Base-by-base conservation (phyloP, 2,329 filamentous ascomycete species). In the Penicillium crustosum region DNA sequence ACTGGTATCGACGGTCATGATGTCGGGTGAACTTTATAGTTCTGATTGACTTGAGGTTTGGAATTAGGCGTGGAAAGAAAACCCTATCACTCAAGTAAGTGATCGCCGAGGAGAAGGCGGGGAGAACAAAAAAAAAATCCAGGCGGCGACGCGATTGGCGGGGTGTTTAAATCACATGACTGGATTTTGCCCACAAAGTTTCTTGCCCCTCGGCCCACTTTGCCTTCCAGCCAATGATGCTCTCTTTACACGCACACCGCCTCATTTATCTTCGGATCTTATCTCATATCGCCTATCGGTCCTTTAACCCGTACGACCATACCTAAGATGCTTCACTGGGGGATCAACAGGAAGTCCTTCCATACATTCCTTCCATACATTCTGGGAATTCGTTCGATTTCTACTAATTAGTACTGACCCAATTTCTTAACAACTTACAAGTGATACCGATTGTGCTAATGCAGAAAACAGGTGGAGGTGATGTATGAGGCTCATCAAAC, bases 1-100 rank as follows among this genome's bases (percentile, higher is more conserved):
- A 42, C 44, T 61, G 4, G 47, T 41, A 21, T 61, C 61, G 41
- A 53, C 23, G 3, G 55, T 49, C 59, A 67, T 68, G 38, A n/a
- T 60, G 48, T 3, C 25, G 36, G 19, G 23, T 44, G 12, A 19
- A 15, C 1, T 29, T 6, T 4, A 6, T 31, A 13, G n/a, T 31
- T 19, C 19, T 31, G 15, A 13, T 17, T 23, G 33, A 17, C 6
- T 27, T 23, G 13, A 39, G 12, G 29, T 29, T 48, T 44, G 21
- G n/a, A 17, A 42, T 27, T 31, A 29, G 21, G 5, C 9, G 29
- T 55, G 31, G 13, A 53, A 45, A 39, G 15, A 45, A 31, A 59
- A 51, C 39, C 53, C 57, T 49, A 25, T 57, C 45, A 41, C 27
- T 27, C 21, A 35, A 43, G 29, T 45, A 44, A 49, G 43, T 50